Percentiles rank a stretch among this genome's conserved stretches.
Conservation (phyloP, 305 asterid species). For the Fraxinus latifolia region DNA sequence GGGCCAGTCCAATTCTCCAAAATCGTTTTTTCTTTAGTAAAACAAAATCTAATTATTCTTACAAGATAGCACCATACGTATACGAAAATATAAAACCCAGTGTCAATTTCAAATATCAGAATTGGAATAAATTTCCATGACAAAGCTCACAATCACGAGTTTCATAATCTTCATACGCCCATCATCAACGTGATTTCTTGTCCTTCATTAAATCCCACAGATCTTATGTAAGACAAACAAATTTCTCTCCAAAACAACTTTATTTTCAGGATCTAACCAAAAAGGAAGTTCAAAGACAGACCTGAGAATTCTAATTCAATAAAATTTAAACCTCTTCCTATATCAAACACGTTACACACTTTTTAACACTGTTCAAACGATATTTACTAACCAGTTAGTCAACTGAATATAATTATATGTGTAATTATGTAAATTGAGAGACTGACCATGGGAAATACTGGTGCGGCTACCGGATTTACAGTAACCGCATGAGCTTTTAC, state of each 20-base stretch:
- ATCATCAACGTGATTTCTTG: neutral
- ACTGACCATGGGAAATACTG: constrained; percentile 77
- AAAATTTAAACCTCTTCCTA: neutral
- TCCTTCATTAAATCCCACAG: neutral
- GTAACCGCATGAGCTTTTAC: constrained; percentile 82
- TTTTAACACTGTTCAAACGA: neutral
- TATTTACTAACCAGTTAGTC: neutral
- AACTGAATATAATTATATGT: neutral
- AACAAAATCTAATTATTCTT: neutral
- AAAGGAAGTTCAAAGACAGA: constrained; percentile 1
- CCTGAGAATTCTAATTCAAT: constrained; percentile 11
- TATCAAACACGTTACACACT: constrained; percentile 13
- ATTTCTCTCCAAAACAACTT: neutral
- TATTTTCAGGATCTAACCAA: neutral
- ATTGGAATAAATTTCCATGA: constrained; percentile 9
- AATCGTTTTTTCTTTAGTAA: neutral
- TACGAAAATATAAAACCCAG: neutral
- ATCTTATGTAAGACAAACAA: neutral
- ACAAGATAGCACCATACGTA: neutral
- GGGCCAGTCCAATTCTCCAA: neutral
- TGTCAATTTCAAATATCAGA: neutral
- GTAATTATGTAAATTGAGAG: constrained; percentile 14
- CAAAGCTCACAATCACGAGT: neutral
- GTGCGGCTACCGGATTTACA: constrained; percentile 68
- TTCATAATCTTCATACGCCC: neutral